Base-by-base conservation (phyloP, 176 grass and related monocot species). In the Musa troglodytarum region DNA sequence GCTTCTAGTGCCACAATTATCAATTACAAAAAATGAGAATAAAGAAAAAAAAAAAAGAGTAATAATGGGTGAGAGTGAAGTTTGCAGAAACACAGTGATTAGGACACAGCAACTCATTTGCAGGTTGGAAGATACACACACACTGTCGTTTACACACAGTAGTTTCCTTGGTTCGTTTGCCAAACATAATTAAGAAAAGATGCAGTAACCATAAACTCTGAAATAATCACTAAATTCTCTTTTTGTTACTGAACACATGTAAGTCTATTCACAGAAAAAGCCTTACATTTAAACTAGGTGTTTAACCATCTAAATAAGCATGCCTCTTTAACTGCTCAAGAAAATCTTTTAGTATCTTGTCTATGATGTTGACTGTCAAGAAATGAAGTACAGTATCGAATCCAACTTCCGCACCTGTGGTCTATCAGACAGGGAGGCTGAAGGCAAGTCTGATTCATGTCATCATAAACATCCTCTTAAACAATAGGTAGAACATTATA, bases 1-100 rank as follows among this genome's bases (percentile, higher is more conserved):
- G 76, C 29, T 70, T 24, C 19, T 61, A 20, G 69, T 63, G 68
- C 63, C 55, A 80, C 73, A 12, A 62, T 57, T 70, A 63, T 84
- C 50, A 54, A n/a, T 21, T 10, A 52, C 8, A 49, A 13, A 8
- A 8, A 11, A 9, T 55, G 8, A 28, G 14, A 74, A 55, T 29
- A 9, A 74, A 74, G 43, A 9, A 29, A 55, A 3, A 56, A 25
- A 16, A 56, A 4, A 56, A 25, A 16, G 25, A 10, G 29, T 43
- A 68, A 15, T 68, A 25, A 68, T 29, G 65, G 34, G 21, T 12
- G 15, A 56, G 23, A 19, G 16, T 28, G 43, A 1, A 55, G 21
- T 25, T 49, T 12, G 11, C 34, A 70, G 68, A 70, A 70, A 50
- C 8, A 51, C 34, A 16, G 4, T 28, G 26, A 61, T 17, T 65